Percentiles rank a stretch among this genome's conserved stretches.
Evolutionary conservation across 306 rosid genomes (phyloP).

Genomic region (cucumber (Cucumis sativus)): DNA sequence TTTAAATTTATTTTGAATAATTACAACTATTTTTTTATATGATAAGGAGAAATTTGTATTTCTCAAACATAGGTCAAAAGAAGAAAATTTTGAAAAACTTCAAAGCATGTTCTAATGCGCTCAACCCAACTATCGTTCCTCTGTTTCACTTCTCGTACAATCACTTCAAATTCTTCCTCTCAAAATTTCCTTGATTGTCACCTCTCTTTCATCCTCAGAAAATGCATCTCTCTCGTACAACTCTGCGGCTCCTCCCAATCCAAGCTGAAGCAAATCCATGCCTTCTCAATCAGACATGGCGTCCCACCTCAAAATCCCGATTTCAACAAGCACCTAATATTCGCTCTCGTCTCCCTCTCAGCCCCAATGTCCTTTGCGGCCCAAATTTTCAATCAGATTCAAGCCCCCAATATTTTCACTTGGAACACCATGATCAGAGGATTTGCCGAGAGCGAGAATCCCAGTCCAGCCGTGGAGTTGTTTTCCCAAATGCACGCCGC

Average conservation of each 20-base stretch:
- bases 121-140: slow-evolving; percentile 2
- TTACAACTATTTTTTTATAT: too few relatives aligned
- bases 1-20: too few relatives aligned
- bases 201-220: background rate
- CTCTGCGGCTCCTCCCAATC: slow-evolving; percentile 17
- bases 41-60: too few relatives aligned
- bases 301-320: slow-evolving; percentile 15
- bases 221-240: slow-evolving; percentile 27
- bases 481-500: slow-evolving; percentile 15
- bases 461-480: slow-evolving; percentile 17
- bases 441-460: slow-evolving; percentile 24
- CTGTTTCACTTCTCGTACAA: background rate
- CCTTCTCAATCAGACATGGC: slow-evolving; percentile 30
- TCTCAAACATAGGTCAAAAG: too few relatives aligned
- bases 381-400: slow-evolving; percentile 17
- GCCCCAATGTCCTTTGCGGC: slow-evolving; percentile 22
- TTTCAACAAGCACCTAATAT: slow-evolving; percentile 30
- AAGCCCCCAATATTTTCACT: slow-evolving; percentile 22
- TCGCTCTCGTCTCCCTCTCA: slow-evolving; percentile 23
- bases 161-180: background rate
- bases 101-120: slow-evolving; percentile 14
- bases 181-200: background rate
- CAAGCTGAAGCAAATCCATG: slow-evolving; percentile 30
- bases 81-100: background rate
- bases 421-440: slow-evolving; percentile 39